Base-by-base conservation (phyloP, 2,329 filamentous ascomycete species). In the Rutstroemia sp. region DNA sequence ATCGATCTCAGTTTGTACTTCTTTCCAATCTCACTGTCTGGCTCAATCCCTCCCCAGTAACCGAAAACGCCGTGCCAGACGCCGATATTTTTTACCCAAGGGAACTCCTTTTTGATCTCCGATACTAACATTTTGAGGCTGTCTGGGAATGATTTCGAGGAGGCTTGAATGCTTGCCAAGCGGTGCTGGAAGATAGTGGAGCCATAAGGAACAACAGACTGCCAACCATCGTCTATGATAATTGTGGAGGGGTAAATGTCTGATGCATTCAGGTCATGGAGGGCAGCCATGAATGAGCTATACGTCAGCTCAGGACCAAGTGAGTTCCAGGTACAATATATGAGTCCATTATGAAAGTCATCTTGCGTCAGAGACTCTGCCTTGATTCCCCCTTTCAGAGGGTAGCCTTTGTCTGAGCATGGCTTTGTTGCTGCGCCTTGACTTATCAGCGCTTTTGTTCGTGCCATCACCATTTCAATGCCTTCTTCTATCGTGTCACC, bases 211-310 rank as follows among this genome's bases (percentile, higher is more conserved):
- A 49, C 54, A 25, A 59, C 52, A 5, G 58, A 59, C 27, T 62
- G 60, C 60, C 60, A 62, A 6, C 59, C 59, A 16, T 62, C 58
- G 21, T 62, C 60, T 23, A 62, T 62, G n/a, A 62, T 57, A 3
- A 59, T 21, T 23, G 59, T 61, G 23, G 59, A 56, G 37, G 59
- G 59, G n/a, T 42, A 48, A 14, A 61, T 57, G 2, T 41, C 48
- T 7, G 57, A 47, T 18, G n/a, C 19, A 2, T 25, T 44, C 4
- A 61, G 56, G 18, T 25, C 53, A 6, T 58, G 53, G 16, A 61
- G 51, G 4, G 57, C 54, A 19, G 44, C 25, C 19, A 52, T 39
- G 19, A 62, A 41, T 6, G 39, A 57, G 19, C 49, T 25, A 6
- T 51, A 49, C n/a, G 58, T 58, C 0, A 61, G 30, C 6, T 42